Percentiles rank a stretch among this genome's conserved stretches.
Evolutionary conservation across 106 monocot species (phyloP).

Genomic region (Dactylorhiza incarnata): DNA sequence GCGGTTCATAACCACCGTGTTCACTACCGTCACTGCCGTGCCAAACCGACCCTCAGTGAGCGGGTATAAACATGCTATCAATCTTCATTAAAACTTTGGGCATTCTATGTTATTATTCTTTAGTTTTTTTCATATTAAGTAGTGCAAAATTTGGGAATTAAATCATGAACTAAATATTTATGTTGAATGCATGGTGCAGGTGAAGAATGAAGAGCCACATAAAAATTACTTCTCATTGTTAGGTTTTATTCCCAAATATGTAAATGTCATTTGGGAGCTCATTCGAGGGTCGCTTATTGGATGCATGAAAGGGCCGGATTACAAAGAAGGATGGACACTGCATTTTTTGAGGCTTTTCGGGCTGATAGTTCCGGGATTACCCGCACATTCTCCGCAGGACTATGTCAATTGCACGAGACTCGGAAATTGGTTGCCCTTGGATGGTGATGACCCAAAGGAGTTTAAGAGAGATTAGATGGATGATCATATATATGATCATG

Average conservation of each 20-base stretch:
- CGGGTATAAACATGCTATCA: no score
- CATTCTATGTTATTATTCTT: no score
- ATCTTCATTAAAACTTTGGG: not conserved
- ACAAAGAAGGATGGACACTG: conserved; percentile 52
- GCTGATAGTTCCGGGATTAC: conserved; percentile 55
- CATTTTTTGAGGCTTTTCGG: conserved; percentile 36
- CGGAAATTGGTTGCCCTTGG: conserved; percentile 21
- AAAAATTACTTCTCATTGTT: conserved; percentile 64
- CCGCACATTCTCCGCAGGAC: conserved; percentile 71
- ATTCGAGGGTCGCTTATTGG: conserved; percentile 49
- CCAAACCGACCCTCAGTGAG: no score
- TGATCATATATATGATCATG: no score
- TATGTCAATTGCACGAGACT: conserved; percentile 74
- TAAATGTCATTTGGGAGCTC: conserved; percentile 55
- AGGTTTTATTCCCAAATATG: conserved; percentile 34
- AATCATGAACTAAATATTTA: not conserved
- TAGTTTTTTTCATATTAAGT: no score
- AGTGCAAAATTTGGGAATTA: no score
- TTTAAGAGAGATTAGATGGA: not conserved
- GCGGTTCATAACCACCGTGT: no score
- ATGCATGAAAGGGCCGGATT: conserved; percentile 40
- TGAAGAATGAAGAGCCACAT: conserved; percentile 60
- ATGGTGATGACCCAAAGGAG: not conserved
- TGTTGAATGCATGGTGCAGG: conserved; percentile 10
- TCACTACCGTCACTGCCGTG: no score